Conservation (phyloP, 305 asterid genomes). For the Lippia alba region DNA sequence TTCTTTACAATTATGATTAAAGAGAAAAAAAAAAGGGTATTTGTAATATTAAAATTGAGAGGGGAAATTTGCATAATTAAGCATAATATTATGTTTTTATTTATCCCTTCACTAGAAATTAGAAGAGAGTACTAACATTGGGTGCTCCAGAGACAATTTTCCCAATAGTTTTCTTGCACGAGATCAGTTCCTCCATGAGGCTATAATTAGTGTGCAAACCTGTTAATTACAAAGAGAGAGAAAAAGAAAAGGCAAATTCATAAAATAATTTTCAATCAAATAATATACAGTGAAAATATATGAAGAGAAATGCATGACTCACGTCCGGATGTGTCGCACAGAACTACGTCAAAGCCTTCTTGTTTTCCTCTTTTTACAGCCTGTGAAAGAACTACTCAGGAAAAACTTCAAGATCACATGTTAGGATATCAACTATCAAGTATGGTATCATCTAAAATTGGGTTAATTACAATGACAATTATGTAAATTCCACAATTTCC, state of each 20-base stretch:
- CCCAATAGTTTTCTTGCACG: constrained; percentile 85
- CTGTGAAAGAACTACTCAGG: constrained; percentile 94
- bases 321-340: constrained; percentile 99
- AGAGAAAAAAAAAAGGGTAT: neutral
- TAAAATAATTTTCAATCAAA: neutral
- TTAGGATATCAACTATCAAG: constrained; percentile 35
- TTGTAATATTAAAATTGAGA: no score
- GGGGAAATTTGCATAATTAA: no score
- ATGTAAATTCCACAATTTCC: no score
- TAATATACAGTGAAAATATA: constrained; percentile 15
- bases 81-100: no score
- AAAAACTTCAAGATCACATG: constrained; percentile 59
- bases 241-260: neutral
- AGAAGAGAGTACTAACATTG: constrained; percentile 55
- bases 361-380: constrained; percentile 87
- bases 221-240: constrained; percentile 38
- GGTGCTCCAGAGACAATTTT: constrained; percentile 88
- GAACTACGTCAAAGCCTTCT: constrained; percentile 77
- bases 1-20: no score
- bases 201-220: constrained; percentile 95
- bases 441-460: constrained; percentile 18
- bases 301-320: constrained; percentile 33
- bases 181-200: constrained; percentile 89
- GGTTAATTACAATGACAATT: neutral
- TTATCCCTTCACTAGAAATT: no score